A percentile compares a stretch with the other conserved stretches of the same genome.
phyloP scores from a whole-genome alignment of 192 early-diverging fungal species.

The Chytriomyces confervae region DNA sequence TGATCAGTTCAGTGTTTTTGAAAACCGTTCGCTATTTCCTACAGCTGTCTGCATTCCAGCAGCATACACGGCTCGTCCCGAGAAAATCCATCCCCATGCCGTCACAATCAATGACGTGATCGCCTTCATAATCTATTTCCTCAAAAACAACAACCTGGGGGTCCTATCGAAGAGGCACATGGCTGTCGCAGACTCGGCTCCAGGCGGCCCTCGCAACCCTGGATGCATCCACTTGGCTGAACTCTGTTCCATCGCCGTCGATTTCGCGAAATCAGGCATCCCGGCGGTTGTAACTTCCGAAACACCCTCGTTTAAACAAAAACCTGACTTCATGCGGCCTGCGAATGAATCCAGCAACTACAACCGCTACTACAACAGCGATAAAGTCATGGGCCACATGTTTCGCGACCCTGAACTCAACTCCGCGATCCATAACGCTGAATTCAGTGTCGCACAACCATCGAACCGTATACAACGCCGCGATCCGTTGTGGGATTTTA shows the following conservation, averaged over 20 bases:
- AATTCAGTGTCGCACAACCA: background rate
- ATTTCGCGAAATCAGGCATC: slow-evolving; percentile 72
- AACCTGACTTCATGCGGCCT: slow-evolving; percentile 73
- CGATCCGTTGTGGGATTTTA: slow-evolving; percentile 6
- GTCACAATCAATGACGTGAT: slow-evolving; percentile 24
- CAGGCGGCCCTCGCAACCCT: slow-evolving; percentile 54
- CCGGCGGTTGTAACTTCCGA: slow-evolving; percentile 56
- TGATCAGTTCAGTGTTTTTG: slow-evolving; percentile 7
- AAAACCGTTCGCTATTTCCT: background rate
- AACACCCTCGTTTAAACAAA: slow-evolving; percentile 44
- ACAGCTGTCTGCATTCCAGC: background rate
- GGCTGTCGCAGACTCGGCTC: slow-evolving; percentile 60
- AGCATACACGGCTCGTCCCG: background rate
- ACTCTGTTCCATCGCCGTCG: slow-evolving; percentile 75
- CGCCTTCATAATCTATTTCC: slow-evolving; percentile 12
- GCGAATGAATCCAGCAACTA: background rate
- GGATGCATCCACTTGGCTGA: slow-evolving; percentile 66
- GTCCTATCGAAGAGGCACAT: slow-evolving; percentile 66
- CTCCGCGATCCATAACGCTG: background rate
- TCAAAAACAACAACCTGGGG: slow-evolving; percentile 31
- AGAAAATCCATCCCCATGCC: background rate
- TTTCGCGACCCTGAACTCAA: slow-evolving; percentile 12
- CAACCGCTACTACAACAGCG: background rate
- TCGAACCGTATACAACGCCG: background rate
- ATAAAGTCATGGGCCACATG: slow-evolving; percentile 8